A percentile compares a stretch with the other conserved stretches of the same genome.
Conservation (phyloP, 106 monocot genomes). For the Cymbidium sinense region DNA sequence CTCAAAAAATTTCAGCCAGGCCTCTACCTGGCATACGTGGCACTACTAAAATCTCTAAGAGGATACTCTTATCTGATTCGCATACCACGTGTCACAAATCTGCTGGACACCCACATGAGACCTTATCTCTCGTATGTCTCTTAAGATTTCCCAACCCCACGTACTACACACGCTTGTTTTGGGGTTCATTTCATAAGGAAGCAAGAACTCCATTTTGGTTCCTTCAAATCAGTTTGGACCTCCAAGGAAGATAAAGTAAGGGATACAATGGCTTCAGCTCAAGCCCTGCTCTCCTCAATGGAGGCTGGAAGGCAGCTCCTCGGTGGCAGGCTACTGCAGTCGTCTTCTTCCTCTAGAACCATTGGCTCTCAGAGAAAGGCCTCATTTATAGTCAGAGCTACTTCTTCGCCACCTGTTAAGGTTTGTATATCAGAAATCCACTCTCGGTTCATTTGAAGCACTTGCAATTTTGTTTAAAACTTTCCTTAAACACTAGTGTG, state of each 20-base stretch:
- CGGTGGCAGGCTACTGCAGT: constrained; percentile 54
- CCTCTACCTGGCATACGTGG: neutral
- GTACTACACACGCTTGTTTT: no score
- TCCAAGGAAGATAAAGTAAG: neutral
- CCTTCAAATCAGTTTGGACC: neutral
- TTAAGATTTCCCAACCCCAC: neutral
- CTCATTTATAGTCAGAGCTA: constrained; percentile 65
- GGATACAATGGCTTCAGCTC: constrained; percentile 42
- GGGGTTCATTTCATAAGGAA: neutral
- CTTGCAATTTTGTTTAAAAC: no score
- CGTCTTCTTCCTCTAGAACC: constrained; percentile 24
- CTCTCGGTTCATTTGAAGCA: no score
- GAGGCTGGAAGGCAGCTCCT: constrained; percentile 78
- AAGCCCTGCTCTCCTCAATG: constrained; percentile 85
- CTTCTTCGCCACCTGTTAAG: constrained; percentile 75
- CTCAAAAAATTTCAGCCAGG: neutral
- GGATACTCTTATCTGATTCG: neutral
- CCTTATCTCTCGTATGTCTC: neutral
- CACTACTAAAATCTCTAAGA: neutral
- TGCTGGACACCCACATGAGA: neutral
- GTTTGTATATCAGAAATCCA: constrained; percentile 14
- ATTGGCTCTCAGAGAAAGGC: constrained; percentile 27
- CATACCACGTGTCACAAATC: neutral
- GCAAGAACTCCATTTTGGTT: neutral
- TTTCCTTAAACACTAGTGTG: neutral